Evolutionary conservation across 345 rosid genomes (phyloP).

Genomic region (Turritis glabra): DNA sequence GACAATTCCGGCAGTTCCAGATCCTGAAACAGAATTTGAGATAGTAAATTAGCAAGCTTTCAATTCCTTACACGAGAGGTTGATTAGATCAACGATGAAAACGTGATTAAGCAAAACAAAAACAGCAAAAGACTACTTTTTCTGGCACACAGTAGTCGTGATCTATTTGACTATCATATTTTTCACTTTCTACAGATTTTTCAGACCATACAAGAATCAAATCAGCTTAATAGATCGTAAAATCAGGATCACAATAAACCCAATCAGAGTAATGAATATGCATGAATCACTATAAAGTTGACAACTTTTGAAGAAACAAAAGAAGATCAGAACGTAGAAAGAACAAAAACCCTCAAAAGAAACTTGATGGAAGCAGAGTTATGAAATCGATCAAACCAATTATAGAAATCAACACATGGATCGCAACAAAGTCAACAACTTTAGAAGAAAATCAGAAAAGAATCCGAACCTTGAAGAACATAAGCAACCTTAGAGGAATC

Average conservation of each 20-base stretch:
- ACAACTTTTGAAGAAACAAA: not conserved
- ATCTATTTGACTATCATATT: not conserved
- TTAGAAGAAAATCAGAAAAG: not conserved
- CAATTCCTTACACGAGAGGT: constrained; percentile 13
- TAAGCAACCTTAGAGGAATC: constrained; percentile 90
- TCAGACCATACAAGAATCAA: not conserved
- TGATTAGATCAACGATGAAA: constrained; percentile 4
- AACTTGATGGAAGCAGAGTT: not conserved
- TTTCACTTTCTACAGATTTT: not conserved
- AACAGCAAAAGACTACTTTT: not conserved
- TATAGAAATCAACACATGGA: not conserved
- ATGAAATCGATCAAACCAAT: not conserved
- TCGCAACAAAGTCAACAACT: not conserved
- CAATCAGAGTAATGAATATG: not conserved
- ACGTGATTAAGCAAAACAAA: constrained; percentile 9
- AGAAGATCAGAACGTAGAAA: not conserved
- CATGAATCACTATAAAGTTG: not conserved
- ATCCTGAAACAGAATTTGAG: constrained; percentile 40
- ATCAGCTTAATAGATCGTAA: constrained; percentile 7
- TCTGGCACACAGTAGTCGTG: not conserved
- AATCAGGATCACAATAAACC: not conserved
- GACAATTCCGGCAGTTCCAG: constrained; percentile 80
- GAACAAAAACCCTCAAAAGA: not conserved
- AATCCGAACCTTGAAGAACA: constrained; percentile 74
- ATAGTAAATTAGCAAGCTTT: constrained; percentile 8